phyloP scores from a whole-genome alignment of 495 filamentous ascomycete species.

The Neurospora intermedia region DNA sequence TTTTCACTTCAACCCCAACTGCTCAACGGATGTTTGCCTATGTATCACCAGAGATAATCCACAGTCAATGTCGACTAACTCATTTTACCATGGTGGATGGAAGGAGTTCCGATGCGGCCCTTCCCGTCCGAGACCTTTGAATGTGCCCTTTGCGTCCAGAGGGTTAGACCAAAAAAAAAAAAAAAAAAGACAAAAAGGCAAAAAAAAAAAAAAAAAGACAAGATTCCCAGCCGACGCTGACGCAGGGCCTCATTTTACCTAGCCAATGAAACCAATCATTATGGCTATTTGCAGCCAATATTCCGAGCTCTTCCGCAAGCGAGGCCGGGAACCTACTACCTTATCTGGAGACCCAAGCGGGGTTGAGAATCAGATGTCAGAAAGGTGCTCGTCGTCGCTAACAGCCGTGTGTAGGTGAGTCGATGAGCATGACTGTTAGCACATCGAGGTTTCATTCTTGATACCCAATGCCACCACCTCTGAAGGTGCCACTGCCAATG shows the following conservation, averaged over 20 bases:
- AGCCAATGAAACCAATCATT: not conserved
- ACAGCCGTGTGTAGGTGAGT: not conserved
- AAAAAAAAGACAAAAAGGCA: too few relatives aligned
- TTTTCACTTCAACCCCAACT: not conserved
- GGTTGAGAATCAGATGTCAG: not conserved
- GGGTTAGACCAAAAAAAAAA: too few relatives aligned
- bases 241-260: not conserved
- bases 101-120: not conserved
- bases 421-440: not conserved
- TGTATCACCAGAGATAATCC: not conserved
- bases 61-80: not conserved
- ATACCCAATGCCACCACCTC: not conserved
- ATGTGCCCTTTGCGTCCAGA: not conserved
- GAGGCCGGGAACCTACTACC: not conserved
- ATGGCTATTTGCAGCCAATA: not conserved
- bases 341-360: not conserved
- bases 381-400: not conserved
- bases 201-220: not conserved
- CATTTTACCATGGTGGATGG: not conserved
- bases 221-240: not conserved
- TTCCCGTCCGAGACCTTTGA: not conserved
- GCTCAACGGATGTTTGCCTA: not conserved
- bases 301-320: not conserved
- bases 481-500: not conserved
- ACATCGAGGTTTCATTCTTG: not conserved